phyloP scores from a whole-genome alignment of 345 rosid species.

The Gossypium rotundifolium region DNA sequence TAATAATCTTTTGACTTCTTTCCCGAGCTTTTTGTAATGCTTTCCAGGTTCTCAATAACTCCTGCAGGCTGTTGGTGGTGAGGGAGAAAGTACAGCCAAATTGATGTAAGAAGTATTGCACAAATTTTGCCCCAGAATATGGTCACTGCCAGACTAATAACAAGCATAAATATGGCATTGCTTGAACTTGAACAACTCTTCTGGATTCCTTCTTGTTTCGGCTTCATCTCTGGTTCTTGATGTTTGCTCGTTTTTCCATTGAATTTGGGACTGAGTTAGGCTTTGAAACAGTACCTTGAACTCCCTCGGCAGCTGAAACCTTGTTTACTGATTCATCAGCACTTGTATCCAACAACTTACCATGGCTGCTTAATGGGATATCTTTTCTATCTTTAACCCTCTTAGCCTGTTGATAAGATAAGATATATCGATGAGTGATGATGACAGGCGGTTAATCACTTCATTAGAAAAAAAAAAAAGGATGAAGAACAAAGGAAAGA shows the following conservation, averaged over 20 bases:
- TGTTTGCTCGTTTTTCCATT: constrained; percentile 2
- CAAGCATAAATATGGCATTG: constrained; percentile 13
- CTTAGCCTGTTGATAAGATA: constrained; percentile 15
- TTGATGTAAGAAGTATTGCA: constrained; percentile 34
- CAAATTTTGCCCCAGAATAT: constrained; percentile 33
- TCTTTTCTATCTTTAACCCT: constrained; percentile 21
- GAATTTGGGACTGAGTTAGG: constrained; percentile 11
- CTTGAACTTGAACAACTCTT: neutral
- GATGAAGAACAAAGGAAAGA: neutral
- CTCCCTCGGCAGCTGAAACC: neutral
- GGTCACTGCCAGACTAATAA: constrained; percentile 23
- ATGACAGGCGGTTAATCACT: neutral
- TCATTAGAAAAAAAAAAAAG: neutral
- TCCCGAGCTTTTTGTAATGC: neutral
- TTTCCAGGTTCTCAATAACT: neutral
- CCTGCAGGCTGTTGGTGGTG: neutral
- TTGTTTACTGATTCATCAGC: neutral
- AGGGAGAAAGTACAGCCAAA: constrained; percentile 25
- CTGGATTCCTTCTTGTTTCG: neutral
- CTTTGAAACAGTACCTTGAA: neutral
- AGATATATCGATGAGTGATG: neutral
- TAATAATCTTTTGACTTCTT: neutral
- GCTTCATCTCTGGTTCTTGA: constrained; percentile 1
- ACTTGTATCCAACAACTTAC: neutral
- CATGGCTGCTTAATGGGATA: neutral